A percentile compares a stretch with the other conserved stretches of the same genome.
Evolutionary conservation across 1,284 basidiomycete species (phyloP).

Genomic region (Microbotryum scabiosae): DNA sequence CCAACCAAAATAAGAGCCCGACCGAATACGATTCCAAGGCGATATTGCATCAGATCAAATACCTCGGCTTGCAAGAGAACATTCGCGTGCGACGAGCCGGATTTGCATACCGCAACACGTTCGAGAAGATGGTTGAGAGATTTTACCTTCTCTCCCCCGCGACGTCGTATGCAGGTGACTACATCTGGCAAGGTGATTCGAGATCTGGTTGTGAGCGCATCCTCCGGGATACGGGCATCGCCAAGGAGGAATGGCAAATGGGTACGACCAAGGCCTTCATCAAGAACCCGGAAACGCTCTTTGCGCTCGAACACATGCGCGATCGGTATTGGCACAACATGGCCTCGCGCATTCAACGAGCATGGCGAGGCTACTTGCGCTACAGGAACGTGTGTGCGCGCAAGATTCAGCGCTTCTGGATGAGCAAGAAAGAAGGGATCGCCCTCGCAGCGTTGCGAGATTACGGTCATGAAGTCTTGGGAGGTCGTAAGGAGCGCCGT

Average conservation of each 20-base stretch:
- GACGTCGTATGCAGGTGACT: slow-evolving; percentile 97
- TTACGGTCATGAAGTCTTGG: slow-evolving; percentile 87
- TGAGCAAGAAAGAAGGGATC: slow-evolving; percentile 89
- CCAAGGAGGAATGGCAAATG: slow-evolving; percentile 99
- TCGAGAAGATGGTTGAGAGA: slow-evolving; percentile 95
- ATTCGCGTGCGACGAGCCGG: slow-evolving; percentile 94
- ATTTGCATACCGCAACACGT: slow-evolving; percentile 95
- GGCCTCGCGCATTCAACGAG: slow-evolving; percentile 92
- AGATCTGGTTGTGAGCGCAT: slow-evolving; percentile 90
- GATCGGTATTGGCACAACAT: slow-evolving; percentile 99
- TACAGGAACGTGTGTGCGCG: slow-evolving; percentile 91
- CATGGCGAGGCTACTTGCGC: slow-evolving; percentile 89
- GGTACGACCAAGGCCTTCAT: slow-evolving; percentile 98
- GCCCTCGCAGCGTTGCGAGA: slow-evolving; percentile 83
- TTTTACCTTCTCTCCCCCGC: slow-evolving; percentile 93
- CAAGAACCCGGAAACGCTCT: slow-evolving; percentile 98
- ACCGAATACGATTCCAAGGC: slow-evolving; percentile 91
- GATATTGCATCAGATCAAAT: slow-evolving; percentile 97
- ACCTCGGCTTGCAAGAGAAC: slow-evolving; percentile 96
- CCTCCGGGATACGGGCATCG: slow-evolving; percentile 87
- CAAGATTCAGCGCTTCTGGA: slow-evolving; percentile 97
- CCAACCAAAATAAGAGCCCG: slow-evolving; percentile 90
- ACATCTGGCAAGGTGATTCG: slow-evolving; percentile 88
- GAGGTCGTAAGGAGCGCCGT: slow-evolving; percentile 83
- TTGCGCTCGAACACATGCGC: slow-evolving; percentile 96